Evolutionary conservation across 371 early-diverging fungal species (phyloP).

Genomic region (Syncephalis fuscata): DNA sequence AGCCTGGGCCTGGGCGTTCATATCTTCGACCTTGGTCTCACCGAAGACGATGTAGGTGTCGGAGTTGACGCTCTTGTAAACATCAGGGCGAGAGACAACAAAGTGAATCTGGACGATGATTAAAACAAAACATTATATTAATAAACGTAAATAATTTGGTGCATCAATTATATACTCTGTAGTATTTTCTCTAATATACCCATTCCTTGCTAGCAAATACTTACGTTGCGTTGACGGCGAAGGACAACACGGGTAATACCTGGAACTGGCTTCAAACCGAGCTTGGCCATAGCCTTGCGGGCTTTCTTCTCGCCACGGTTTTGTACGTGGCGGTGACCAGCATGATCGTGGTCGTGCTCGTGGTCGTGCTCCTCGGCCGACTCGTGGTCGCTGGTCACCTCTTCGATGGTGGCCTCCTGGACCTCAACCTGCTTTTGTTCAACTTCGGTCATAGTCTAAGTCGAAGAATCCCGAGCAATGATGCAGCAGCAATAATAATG

Average conservation of each 20-base stretch:
- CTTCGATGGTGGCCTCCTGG: background rate
- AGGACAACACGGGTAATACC: conserved; percentile 87
- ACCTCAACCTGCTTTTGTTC: too few species aligned
- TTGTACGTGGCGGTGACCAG: background rate
- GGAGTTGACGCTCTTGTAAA: conserved; percentile 75
- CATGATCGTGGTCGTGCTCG: background rate
- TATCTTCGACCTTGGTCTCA: conserved; percentile 81
- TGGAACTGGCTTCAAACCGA: conserved; percentile 74
- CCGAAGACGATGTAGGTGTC: conserved; percentile 96
- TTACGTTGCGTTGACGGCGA: conserved; percentile 64
- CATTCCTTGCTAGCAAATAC: conserved; percentile 11
- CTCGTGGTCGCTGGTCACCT: background rate
- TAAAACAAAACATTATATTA: too few species aligned
- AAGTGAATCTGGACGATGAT: conserved; percentile 43
- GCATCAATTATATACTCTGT: too few species aligned
- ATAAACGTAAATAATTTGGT: too few species aligned
- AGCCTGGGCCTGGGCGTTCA: conserved; percentile 53
- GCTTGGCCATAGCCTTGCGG: conserved; percentile 84
- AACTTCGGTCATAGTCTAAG: too few species aligned
- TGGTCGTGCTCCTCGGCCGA: background rate
- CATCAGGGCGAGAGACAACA: conserved; percentile 80
- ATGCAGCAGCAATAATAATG: background rate
- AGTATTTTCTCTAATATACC: too few species aligned
- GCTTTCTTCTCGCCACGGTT: conserved; percentile 70
- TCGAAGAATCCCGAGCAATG: too few species aligned